Evolutionary conservation across 1,139 yeast genomes (phyloP).

Genomic region (Suhomyces guaymorum): DNA sequence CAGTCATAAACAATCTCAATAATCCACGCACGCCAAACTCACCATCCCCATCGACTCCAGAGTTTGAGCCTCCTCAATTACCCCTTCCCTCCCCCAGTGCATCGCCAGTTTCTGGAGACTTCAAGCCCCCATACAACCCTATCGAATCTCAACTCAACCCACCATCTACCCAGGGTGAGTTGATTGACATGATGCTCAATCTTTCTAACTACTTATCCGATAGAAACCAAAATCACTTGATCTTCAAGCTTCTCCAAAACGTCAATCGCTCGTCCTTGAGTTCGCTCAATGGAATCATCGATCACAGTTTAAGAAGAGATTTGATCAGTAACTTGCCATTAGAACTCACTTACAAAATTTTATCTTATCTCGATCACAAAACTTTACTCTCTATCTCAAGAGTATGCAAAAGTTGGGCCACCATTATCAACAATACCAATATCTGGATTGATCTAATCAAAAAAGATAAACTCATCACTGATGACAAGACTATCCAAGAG

Average conservation of each 20-base stretch:
- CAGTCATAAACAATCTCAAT: conserved; percentile 1
- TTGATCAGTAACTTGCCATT: conserved; percentile 68
- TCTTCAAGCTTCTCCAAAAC: conserved; percentile 65
- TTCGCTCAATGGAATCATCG: conserved; percentile 59
- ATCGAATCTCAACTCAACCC: conserved; percentile 28
- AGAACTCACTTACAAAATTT: conserved; percentile 72
- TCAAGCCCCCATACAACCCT: conserved; percentile 18
- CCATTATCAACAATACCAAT: conserved; percentile 56
- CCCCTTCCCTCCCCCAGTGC: conserved; percentile 73
- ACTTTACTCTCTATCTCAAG: conserved; percentile 63
- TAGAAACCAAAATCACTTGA: conserved; percentile 44
- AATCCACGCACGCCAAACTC: conserved; percentile 38
- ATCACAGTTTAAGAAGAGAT: conserved; percentile 69
- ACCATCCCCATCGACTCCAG: conserved; percentile 43
- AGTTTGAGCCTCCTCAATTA: conserved; percentile 44
- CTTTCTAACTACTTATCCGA: conserved; percentile 40
- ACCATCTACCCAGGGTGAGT: conserved; percentile 44
- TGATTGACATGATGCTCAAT: conserved; percentile 37
- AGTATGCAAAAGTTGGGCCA: conserved; percentile 73
- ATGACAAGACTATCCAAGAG: conserved; percentile 34
- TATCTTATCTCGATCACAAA: conserved; percentile 62
- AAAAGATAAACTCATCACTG: conserved; percentile 53
- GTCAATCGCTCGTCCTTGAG: conserved; percentile 71
- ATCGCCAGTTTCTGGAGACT: conserved; percentile 48
- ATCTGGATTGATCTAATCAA: conserved; percentile 61